Base-by-base conservation (phyloP, 441 rosid genomes). In the Arabidopsis hybrid region DNA sequence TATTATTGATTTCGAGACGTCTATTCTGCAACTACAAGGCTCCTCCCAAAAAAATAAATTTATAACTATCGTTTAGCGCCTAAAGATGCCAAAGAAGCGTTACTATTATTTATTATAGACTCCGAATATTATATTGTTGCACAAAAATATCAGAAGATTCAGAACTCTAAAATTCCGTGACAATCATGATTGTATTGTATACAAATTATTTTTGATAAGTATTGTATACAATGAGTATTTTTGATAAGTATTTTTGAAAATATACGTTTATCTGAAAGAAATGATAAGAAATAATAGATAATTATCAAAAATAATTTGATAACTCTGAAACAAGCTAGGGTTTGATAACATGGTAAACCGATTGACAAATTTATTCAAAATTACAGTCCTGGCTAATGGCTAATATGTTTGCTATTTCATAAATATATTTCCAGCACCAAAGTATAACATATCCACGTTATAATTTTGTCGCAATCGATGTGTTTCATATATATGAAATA, bases 141-240 rank as follows among this genome's bases (percentile, higher is more conserved):
- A 14, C 17, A 65, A 66, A 42, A 66, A 52, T 2, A 57, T n/a
- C n/a, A n/a, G n/a, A n/a, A n/a, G n/a, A n/a, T n/a, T 45, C 56
- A 57, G 1, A 42, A 43, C 63, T 31, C 53, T 55, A 40, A 26
- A 7, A 46, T 11, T 29, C 16, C 49, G 49, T 70, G 65, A 47
- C 58, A 42, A 31, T 6, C 36, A 45, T 45, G 65, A 35, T 9
- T 58, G 47, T 3, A 58, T 4, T 4, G 18, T 31, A 34, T 2
- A 42, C n/a, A 56, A 21, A 57, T 18, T n/a, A 31, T n/a, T n/a
- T n/a, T n/a, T n/a, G n/a, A n/a, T n/a, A n/a, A n/a, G n/a, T n/a
- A n/a, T n/a, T n/a, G n/a, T n/a, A n/a, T n/a, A n/a, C n/a, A n/a
- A n/a, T n/a, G n/a, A n/a, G n/a, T n/a, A n/a, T n/a, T n/a, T n/a